A percentile compares a stretch with the other conserved stretches of the same genome.
Conservation (phyloP, 257 asterid species). For the Fraxinus americana region DNA sequence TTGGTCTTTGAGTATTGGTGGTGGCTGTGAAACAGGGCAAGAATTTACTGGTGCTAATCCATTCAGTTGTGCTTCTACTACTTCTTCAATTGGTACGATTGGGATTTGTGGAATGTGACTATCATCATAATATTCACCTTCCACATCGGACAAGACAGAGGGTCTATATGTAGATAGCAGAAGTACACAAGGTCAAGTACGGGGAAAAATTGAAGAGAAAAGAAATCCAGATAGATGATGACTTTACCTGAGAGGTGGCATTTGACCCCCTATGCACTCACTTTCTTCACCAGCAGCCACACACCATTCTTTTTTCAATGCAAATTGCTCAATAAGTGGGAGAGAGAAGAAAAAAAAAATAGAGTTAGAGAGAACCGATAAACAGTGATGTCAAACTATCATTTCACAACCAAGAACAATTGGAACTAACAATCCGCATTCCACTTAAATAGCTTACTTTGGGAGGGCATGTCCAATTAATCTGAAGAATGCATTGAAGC, state of each 20-base stretch:
- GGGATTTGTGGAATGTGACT: constrained; percentile 37
- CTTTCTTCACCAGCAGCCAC: constrained; percentile 67
- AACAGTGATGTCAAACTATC: background rate
- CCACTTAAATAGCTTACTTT: constrained; percentile 32
- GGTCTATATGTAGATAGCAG: constrained; percentile 33
- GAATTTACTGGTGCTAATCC: constrained; percentile 17
- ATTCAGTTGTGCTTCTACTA: constrained; percentile 7
- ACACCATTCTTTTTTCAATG: constrained; percentile 29
- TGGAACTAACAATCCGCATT: background rate
- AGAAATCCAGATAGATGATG: constrained; percentile 1
- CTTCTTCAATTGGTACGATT: constrained; percentile 44
- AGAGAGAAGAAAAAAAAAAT: background rate
- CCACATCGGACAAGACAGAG: constrained; percentile 18
- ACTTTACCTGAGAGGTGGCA: constrained; percentile 43
- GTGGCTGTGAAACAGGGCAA: constrained; percentile 9
- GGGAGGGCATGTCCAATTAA: constrained; percentile 47
- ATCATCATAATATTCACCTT: constrained; percentile 32
- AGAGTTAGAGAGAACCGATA: background rate
- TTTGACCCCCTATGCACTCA: constrained; percentile 36
- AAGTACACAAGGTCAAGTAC: constrained; percentile 25
- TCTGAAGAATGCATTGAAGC: constrained; percentile 20
- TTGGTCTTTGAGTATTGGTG: constrained; percentile 9
- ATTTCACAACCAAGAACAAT: background rate
- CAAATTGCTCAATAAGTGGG: constrained; percentile 32
- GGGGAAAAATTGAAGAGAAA: background rate